A percentile compares a stretch with the other conserved stretches of the same genome.
phyloP scores from a whole-genome alignment of 768 basidiomycete genomes.

The Pleurotus tuoliensis region DNA sequence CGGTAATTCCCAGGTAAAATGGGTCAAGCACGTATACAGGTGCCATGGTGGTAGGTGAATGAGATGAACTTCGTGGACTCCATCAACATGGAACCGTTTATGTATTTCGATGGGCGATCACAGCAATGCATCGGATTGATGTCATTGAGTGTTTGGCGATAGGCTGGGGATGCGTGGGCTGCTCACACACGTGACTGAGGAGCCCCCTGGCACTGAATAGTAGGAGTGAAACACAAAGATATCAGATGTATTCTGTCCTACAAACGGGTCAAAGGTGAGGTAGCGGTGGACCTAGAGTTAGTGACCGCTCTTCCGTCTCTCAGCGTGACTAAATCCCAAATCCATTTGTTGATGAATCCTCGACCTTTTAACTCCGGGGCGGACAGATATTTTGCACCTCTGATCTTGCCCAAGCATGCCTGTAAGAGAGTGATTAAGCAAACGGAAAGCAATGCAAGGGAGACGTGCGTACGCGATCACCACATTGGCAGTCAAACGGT shows the following conservation, averaged over 20 bases:
- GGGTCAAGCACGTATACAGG: conserved; percentile 1
- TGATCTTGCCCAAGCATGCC: conserved; percentile 42
- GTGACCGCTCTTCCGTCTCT: conserved; percentile 13
- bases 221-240: no score
- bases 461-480: conserved; percentile 27
- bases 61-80: background rate
- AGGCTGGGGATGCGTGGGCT: no score
- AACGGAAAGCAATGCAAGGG: background rate
- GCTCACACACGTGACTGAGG: no score
- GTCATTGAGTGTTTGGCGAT: background rate
- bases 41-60: background rate
- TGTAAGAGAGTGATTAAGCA: conserved; percentile 13
- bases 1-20: conserved; percentile 46
- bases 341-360: conserved; percentile 41
- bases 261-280: no score
- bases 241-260: no score
- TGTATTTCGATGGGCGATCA: background rate
- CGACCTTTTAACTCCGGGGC: conserved; percentile 30
- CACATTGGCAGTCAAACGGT: conserved; percentile 54
- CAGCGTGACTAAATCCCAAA: conserved; percentile 25
- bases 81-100: background rate
- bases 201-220: no score
- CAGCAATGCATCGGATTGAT: background rate
- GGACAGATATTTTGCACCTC: conserved; percentile 42
- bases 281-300: no score